Conservation (phyloP, 2,329 filamentous ascomycete genomes). For the Ophiocordyceps camponoti-leonardi region DNA sequence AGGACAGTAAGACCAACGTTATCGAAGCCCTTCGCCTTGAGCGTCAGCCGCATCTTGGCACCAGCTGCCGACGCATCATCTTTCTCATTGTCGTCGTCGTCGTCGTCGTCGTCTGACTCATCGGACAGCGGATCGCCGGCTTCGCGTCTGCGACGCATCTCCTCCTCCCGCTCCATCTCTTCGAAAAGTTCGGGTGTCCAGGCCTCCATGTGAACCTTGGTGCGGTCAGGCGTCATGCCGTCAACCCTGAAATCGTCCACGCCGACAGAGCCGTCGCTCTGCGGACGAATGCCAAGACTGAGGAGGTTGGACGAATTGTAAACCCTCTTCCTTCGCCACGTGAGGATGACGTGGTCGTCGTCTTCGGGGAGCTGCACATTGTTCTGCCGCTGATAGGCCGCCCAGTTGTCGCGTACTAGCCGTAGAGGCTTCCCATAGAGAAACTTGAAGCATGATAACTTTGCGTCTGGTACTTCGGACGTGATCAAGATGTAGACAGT, state of each 20-base stretch:
- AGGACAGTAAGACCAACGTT: constrained; percentile 33
- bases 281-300: constrained; percentile 42
- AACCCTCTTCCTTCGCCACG: constrained; percentile 56
- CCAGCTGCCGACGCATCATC: constrained; percentile 6
- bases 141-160: constrained; percentile 25
- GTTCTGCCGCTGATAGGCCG: constrained; percentile 36
- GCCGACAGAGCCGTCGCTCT: constrained; percentile 23
- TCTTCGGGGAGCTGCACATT: constrained; percentile 19
- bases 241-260: constrained; percentile 16
- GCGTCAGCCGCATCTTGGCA: constrained; percentile 29
- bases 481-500: constrained; percentile 28
- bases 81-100: constrained; percentile 8
- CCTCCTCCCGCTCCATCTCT: constrained; percentile 28
- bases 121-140: constrained; percentile 17
- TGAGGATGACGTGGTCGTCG: constrained; percentile 49
- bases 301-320: constrained; percentile 62
- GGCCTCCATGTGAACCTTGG: constrained; percentile 56
- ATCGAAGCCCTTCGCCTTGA: constrained; percentile 34
- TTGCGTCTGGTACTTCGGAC: constrained; percentile 45
- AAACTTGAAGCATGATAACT: constrained; percentile 39
- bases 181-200: constrained; percentile 51
- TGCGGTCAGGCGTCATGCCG: constrained; percentile 30
- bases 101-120: constrained; percentile 13
- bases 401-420: constrained; percentile 54
- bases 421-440: constrained; percentile 50